Evolutionary conservation across 306 rosid genomes (phyloP), one percentile per base, ranked within the genome.

Genomic region (Canavalia gladiata): DNA sequence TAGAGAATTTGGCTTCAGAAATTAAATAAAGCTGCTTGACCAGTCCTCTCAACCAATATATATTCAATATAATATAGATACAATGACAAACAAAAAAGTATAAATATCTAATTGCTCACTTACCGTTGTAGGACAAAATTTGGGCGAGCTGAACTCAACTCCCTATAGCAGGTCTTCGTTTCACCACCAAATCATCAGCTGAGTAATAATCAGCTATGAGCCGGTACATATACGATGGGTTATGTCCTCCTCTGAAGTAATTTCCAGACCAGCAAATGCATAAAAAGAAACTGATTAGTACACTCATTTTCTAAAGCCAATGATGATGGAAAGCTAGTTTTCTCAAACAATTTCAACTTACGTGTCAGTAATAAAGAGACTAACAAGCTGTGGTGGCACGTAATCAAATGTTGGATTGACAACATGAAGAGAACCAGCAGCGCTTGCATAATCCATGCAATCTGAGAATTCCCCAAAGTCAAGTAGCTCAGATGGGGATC

Each of bases 401-500:
- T 90, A 93, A 84, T 95, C 99, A 58, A 95, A 95, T 66, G 97
- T 71, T 43, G 99, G 99, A 84, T 95, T 95, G 64, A 95, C 90
- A 43, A 93, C 92, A 75, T 95, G 97, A 68, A 95, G 94, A 55
- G 97, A 87, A 73, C 94, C 97, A 77, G 89, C 72, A 70, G 81
- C 90, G 85, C 85, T 88, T 81, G 94, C 91, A 66, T 87, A 89
- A 82, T 95, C 98, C 97, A 95, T 72, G 87, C 91, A 90, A 85
- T 95, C 99, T 41, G 99, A 95, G 86, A 95, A 93, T 64, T 95
- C 98, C 81, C 99, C 99, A 78, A 95, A 93, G 87, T 95, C 97
- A 73, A 95, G 98, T 71, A 93, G 92, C 89, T 95, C 99, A 63
- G 98, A 91, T 13, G 99, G 99, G 76, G 99, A 95, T 84, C 99